Percentiles rank a stretch among this genome's conserved stretches.
phyloP scores from a whole-genome alignment of 176 grass and related monocot species.

The Tillandsia leiboldiana region DNA sequence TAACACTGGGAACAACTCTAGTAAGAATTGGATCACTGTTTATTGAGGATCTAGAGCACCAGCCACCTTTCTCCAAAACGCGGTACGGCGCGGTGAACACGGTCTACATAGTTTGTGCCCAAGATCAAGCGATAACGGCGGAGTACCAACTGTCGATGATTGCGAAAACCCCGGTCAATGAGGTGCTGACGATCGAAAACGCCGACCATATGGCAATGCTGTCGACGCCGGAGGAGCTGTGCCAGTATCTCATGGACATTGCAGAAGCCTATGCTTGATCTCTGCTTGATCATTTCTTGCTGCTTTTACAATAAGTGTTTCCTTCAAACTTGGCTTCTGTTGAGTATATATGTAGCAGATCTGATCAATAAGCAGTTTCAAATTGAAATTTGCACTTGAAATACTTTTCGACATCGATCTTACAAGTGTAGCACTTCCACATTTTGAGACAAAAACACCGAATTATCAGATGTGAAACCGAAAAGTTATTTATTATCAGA shows the following conservation, averaged over 20 bases:
- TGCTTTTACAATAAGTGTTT: too few species aligned
- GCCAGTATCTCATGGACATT: conserved; percentile 25
- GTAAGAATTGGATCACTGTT: conserved; percentile 47
- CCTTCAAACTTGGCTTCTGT: too few species aligned
- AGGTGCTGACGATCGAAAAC: conserved; percentile 38
- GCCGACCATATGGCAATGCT: conserved; percentile 62
- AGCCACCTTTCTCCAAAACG: conserved; percentile 19
- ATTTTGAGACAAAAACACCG: too few species aligned
- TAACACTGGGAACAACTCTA: conserved; percentile 37
- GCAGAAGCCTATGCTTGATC: conserved; percentile 15
- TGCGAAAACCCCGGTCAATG: conserved; percentile 25
- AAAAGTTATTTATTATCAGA: too few species aligned
- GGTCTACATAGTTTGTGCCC: conserved; percentile 41
- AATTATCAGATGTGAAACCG: too few species aligned
- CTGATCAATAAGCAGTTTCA: too few species aligned
- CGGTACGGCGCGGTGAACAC: conserved; percentile 48
- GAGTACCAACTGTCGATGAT: conserved; percentile 52
- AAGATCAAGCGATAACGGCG: conserved; percentile 33
- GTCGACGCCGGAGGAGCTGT: conserved; percentile 35
- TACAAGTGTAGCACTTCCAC: too few species aligned
- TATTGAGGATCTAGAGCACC: conserved; percentile 27
- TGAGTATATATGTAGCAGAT: too few species aligned
- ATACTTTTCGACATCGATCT: too few species aligned
- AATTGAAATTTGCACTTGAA: too few species aligned
- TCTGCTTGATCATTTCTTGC: too few species aligned